Base-by-base conservation (phyloP, 2,329 filamentous ascomycete genomes). In the Botrytis fragariae region DNA sequence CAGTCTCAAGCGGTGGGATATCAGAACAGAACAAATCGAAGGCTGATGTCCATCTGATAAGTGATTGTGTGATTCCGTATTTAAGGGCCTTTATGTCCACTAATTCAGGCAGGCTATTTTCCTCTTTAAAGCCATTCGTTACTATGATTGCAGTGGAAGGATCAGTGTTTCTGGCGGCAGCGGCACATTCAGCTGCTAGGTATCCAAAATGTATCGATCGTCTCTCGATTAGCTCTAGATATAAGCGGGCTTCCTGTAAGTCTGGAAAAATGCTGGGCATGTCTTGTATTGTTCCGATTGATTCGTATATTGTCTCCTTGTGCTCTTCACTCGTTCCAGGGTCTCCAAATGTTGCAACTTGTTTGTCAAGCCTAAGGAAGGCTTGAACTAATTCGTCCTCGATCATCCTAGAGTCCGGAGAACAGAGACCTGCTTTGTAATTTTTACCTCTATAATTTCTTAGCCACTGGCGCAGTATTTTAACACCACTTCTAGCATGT, bases 191-290 rank as follows among this genome's bases (percentile, higher is more conserved):
- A 54, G 54, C 64, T 54, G 63, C 42, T 44, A 73, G 7, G 37
- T 68, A 73, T 29, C 73, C 70, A 57, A 76, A 76, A 48, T 76
- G 75, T 1, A 69, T 65, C 39, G 68, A 71, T 35, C 75, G 73
- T 14, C 75, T 74, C 45, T 74, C 67, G 35, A 76, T 69, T 35
- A 76, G 72, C 44, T 76, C 75, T 22, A 73, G 65, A 57, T 76
- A 76, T n/a, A 64, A 35, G 3, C 73, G 69, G 20, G 75, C 70
- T 63, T 75, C 72, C 1, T 65, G 9, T 5, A 74, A 5, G 8
- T n/a, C 37, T 5, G 35, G 70, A 29, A 76, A 76, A 6, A 57
- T 37, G 4, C 32, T 42, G 5, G 75, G 75, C 74, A 76, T 75
- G 22, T 62, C 20, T 20, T 59, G 61, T 12, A 75, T 51, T n/a